phyloP scores from a whole-genome alignment of 1,139 yeast genomes.

The Hyphopichia buzzinii region DNA sequence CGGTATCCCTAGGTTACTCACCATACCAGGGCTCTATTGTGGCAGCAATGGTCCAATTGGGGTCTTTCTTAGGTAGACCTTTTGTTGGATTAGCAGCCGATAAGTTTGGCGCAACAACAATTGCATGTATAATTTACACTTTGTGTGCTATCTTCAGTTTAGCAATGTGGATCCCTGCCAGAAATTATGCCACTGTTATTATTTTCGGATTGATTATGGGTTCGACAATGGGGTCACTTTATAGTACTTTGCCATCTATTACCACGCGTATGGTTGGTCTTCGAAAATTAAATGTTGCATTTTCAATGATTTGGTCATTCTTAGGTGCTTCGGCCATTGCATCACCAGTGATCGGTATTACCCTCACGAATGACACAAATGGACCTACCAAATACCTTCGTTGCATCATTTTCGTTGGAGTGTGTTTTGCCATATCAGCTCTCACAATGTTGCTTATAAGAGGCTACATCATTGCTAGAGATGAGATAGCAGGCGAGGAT shows the following conservation, averaged over 20 bases:
- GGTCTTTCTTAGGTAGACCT: constrained; percentile 39
- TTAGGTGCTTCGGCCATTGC: constrained; percentile 38
- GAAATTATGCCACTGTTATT: constrained; percentile 50
- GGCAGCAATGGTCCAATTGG: constrained; percentile 48
- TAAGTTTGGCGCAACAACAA: constrained; percentile 43
- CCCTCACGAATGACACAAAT: constrained; percentile 5
- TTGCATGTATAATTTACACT: constrained; percentile 30
- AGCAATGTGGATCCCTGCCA: constrained; percentile 64
- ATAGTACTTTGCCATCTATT: constrained; percentile 10
- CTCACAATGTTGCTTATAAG: constrained; percentile 37
- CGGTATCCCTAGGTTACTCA: constrained; percentile 24
- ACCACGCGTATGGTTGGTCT: constrained; percentile 35
- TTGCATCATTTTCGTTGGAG: constrained; percentile 55
- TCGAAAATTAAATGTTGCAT: constrained; percentile 37
- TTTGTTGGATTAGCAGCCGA: constrained; percentile 48
- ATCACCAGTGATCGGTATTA: constrained; percentile 46
- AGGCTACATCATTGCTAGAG: constrained; percentile 51
- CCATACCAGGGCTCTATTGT: constrained; percentile 46
- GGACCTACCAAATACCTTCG: constrained; percentile 44
- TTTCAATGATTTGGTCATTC: constrained; percentile 41
- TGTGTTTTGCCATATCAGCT: constrained; percentile 45
- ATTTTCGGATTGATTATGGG: constrained; percentile 16
- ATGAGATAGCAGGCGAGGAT: constrained; percentile 19
- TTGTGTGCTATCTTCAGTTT: constrained; percentile 37
- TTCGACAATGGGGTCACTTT: constrained; percentile 13